Base-by-base conservation (phyloP, 78 protist genomes). In the Planoprotostelium fungivorum region DNA sequence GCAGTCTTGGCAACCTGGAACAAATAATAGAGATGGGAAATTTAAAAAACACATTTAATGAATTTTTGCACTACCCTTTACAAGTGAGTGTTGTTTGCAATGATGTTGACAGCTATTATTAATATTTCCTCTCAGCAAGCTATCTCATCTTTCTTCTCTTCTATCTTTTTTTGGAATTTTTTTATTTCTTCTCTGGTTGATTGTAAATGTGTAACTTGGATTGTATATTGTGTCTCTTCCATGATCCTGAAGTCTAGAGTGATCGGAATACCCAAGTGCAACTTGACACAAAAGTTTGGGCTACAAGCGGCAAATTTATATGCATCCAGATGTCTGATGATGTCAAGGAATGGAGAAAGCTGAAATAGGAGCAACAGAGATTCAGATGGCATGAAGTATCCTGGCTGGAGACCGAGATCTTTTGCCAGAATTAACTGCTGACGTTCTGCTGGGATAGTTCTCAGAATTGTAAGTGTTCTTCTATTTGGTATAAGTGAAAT, bases 1-100 rank as follows among this genome's bases (percentile, higher is more conserved):
- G 73, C 73, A 51, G 73, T 51, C 73, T 51, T 51, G 73, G 73
- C 73, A 51, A 51, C 73, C 73, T 51, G 73, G 73, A 51, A 51
- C 73, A 16, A 51, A 51, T 51, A 51, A 51, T 51, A 51, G 73
- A 51, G 73, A 51, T 51, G 73, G 73, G 73, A 51, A 51, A 51
- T 51, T 51, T 51, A 51, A 51, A 51, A 51, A 51, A 51, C 73
- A 51, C 73, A 51, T 51, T 51, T 51, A 51, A 51, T 51, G 73
- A 51, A 51, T 51, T 51, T 51, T 51, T 51, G 73, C 73, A 51
- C 73, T 51, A 51, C 73, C 73, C 73, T 51, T 51, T 16, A 51
- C 73, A 51, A 51, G 73, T 51, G 73, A 51, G 73, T 51, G 73
- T 51, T 51, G 73, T 51, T 51, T 51, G 73, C 73, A 16, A 51